A percentile compares a stretch with the other conserved stretches of the same genome.
Evolutionary conservation across 2,329 filamentous ascomycete genomes (phyloP).

Genomic region (Calonectria hawksworthii): DNA sequence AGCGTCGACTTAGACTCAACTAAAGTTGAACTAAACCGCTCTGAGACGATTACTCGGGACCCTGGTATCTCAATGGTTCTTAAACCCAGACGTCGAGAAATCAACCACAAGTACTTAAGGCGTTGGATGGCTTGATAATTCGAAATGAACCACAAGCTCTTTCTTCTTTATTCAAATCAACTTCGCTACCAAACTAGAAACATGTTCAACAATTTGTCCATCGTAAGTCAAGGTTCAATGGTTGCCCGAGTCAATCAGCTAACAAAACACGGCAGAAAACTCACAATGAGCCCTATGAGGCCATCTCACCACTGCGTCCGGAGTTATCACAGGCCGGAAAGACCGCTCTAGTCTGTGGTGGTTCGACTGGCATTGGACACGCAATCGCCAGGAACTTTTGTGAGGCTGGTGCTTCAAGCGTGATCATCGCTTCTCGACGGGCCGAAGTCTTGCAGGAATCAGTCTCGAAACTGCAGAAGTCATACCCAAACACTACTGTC

Average conservation of each 20-base stretch:
- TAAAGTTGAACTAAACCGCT: conserved; percentile 11
- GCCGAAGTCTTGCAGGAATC: conserved; percentile 21
- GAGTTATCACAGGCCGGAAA: conserved; percentile 57
- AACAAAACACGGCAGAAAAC: conserved; percentile 7
- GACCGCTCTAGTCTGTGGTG: conserved; percentile 76
- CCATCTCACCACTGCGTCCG: conserved; percentile 53
- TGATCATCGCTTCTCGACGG: conserved; percentile 54
- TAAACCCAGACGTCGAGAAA: neutral
- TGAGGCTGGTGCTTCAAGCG: conserved; percentile 52
- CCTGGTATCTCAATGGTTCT: neutral
- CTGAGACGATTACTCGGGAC: conserved; percentile 31
- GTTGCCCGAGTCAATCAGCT: neutral
- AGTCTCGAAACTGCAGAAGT: conserved; percentile 21
- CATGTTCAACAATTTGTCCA: neutral
- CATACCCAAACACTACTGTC: conserved; percentile 18
- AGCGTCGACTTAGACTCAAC: neutral
- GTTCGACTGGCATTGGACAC: conserved; percentile 75
- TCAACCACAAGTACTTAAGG: neutral
- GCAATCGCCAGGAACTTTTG: conserved; percentile 72
- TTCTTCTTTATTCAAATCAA: neutral
- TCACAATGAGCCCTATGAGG: conserved; percentile 53
- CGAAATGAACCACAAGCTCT: neutral
- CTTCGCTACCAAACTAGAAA: neutral
- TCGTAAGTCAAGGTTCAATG: neutral
- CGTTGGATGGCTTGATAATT: neutral